Base-by-base conservation (phyloP, 73 alveolate species). In the Chromera velia region DNA sequence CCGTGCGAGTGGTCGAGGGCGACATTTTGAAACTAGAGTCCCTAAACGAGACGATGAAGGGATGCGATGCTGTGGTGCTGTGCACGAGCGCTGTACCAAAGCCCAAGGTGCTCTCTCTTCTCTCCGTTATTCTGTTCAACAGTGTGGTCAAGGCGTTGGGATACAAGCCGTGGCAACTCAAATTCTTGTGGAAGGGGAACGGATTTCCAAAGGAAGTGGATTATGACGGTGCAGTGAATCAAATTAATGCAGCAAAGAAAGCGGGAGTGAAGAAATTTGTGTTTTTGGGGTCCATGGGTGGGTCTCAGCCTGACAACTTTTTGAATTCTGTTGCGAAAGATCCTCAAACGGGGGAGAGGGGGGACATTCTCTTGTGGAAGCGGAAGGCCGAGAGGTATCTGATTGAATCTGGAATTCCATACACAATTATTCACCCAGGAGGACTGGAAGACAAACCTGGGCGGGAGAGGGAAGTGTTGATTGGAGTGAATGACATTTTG, bases 371-470 rank as follows among this genome's bases (percentile, higher is more conserved):
- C 28, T 31, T 24, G 34, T 65, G 72, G 72, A 65, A 65, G 72
- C 32, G 72, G 72, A 70, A 70, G 33, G 76, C 76, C 64, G 76
- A 70, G 64, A 26, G 63, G 55, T 70, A 70, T 32, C 64, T 70
- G n/a, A 40, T 70, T 6, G 33, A 55, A 10, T 30, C 55, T 13
- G 64, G 64, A 13, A 0, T 70, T 30, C 55, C 76, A 4, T 70
- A 70, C 63, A 70, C 76, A 26, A 70, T 70, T 32, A 32, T 31
- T 27, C 76, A 70, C 64, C 76, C 76, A 1, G 76, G 76, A 4
- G 4, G 22, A 7, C 55, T 40, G 4, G 55, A 7, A 40, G 55
- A 40, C 55, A 7, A 4, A 40, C 55, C 55, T 13, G 55, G 55
- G 22, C 22, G 55, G 22, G 22, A 13, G 4, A 4, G 55, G 4